Conservation (phyloP, 1,284 basidiomycete species). For the Cerioporus squamosus region DNA sequence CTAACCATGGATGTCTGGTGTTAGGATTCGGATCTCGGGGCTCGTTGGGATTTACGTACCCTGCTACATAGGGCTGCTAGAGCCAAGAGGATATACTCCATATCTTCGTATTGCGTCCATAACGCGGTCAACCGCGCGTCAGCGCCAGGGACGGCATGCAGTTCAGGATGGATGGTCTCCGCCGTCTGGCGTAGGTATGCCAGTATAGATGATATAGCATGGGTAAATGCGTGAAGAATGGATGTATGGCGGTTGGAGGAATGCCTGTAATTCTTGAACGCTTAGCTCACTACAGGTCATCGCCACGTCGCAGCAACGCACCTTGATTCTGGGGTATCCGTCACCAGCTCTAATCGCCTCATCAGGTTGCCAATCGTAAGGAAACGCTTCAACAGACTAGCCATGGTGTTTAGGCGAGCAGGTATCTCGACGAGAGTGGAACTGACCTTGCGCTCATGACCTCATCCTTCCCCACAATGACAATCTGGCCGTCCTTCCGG, state of each 20-base stretch:
- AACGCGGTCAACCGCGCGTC: slow-evolving; percentile 45
- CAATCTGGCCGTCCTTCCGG: slow-evolving; percentile 37
- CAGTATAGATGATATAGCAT: slow-evolving; percentile 62
- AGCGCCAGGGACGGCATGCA: slow-evolving; percentile 1
- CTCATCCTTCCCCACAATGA: slow-evolving; percentile 59
- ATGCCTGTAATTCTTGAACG: neutral
- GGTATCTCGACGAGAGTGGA: neutral
- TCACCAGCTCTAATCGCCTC: slow-evolving; percentile 64
- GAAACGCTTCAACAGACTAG: slow-evolving; percentile 63
- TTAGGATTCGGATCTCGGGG: neutral
- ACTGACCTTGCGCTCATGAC: slow-evolving; percentile 57
- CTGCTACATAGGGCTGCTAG: slow-evolving; percentile 58
- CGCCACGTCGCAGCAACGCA: slow-evolving; percentile 27
- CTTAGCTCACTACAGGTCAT: neutral
- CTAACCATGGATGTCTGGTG: slow-evolving; percentile 44
- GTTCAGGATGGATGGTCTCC: slow-evolving; percentile 8
- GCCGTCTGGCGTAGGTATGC: slow-evolving; percentile 46
- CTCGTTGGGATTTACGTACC: slow-evolving; percentile 42
- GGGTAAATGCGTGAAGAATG: slow-evolving; percentile 65
- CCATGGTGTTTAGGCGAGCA: neutral
- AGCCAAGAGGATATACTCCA: slow-evolving; percentile 53
- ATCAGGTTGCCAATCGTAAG: slow-evolving; percentile 64
- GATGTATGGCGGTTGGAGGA: slow-evolving; percentile 44
- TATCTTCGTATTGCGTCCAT: slow-evolving; percentile 56
- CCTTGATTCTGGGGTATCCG: slow-evolving; percentile 48